Percentiles rank a stretch among this genome's conserved stretches.
Conservation (phyloP, 2,329 filamentous ascomycete genomes). For the Akanthomyces muscarius region DNA sequence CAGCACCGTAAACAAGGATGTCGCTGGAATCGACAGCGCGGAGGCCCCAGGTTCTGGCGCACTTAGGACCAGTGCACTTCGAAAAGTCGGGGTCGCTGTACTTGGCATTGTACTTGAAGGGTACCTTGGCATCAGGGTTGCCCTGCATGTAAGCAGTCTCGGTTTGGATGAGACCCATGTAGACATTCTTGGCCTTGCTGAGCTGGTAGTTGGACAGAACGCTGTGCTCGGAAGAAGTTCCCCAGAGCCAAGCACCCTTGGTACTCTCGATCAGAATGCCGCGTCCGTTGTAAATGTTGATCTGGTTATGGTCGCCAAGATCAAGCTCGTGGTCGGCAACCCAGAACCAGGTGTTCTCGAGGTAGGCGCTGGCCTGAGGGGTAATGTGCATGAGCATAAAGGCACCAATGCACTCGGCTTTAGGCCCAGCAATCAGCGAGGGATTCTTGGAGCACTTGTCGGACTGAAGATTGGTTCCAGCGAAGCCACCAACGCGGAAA, state of each 20-base stretch:
- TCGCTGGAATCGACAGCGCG: constrained; percentile 65
- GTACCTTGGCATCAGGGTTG: constrained; percentile 68
- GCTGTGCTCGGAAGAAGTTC: constrained; percentile 64
- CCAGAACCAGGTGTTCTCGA: constrained; percentile 92
- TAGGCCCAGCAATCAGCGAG: constrained; percentile 54
- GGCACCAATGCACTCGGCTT: constrained; percentile 66
- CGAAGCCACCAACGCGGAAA: constrained; percentile 82
- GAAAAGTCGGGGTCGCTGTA: constrained; percentile 69
- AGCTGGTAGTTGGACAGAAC: constrained; percentile 83
- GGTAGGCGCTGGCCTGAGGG: constrained; percentile 61
- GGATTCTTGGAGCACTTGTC: constrained; percentile 77
- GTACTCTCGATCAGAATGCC: constrained; percentile 74
- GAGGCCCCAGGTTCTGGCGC: constrained; percentile 74
- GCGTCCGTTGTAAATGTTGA: constrained; percentile 84
- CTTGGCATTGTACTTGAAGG: constrained; percentile 55
- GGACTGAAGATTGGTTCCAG: constrained; percentile 78
- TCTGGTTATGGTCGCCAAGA: constrained; percentile 65
- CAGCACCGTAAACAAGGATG: constrained; percentile 66
- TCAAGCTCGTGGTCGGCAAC: constrained; percentile 89
- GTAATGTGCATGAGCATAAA: constrained; percentile 68
- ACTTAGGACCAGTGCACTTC: constrained; percentile 49
- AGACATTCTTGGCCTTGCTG: constrained; percentile 70
- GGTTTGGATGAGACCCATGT: constrained; percentile 79
- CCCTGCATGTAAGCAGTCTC: constrained; percentile 88
- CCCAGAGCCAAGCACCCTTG: constrained; percentile 76